Conservation (phyloP, 1,284 basidiomycete genomes). For the Sutorius eximius region DNA sequence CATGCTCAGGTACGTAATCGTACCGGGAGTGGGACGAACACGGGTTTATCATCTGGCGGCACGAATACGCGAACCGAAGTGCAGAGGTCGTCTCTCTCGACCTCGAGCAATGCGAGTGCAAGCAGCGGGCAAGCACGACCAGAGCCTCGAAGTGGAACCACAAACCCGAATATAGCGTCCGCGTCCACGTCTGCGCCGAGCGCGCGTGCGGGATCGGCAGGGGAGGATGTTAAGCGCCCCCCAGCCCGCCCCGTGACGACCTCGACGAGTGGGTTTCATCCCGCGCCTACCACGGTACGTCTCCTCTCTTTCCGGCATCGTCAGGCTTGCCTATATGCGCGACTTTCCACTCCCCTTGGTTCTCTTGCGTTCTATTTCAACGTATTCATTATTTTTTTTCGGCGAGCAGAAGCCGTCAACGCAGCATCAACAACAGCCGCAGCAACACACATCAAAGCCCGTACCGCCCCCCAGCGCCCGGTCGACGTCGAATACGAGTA, state of each 20-base stretch:
- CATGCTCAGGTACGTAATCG: constrained; percentile 8
- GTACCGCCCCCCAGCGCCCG: constrained; percentile 1
- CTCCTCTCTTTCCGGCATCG: too few species aligned
- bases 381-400: background rate
- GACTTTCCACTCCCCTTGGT: background rate
- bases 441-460: constrained; percentile 1
- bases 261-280: constrained; percentile 54
- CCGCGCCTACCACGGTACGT: constrained; percentile 47
- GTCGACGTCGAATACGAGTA: background rate
- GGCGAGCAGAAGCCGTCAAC: constrained; percentile 4
- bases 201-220: background rate
- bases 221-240: constrained; percentile 23
- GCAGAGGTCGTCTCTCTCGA: background rate
- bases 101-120: background rate
- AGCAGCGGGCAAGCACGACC: background rate
- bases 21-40: background rate
- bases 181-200: constrained; percentile 9
- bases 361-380: too few species aligned
- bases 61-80: background rate
- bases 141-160: constrained; percentile 1
- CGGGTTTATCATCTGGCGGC: background rate
- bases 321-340: constrained; percentile 4
- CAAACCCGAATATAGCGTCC: constrained; percentile 10
- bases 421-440: constrained; percentile 3
- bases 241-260: constrained; percentile 32